A percentile compares a stretch with the other conserved stretches of the same genome.
These are phyloP conservation scores for Hericium alpestre DNA, from an alignment of 768 basidiomycete species.

Conservation along the genomic window DNA sequence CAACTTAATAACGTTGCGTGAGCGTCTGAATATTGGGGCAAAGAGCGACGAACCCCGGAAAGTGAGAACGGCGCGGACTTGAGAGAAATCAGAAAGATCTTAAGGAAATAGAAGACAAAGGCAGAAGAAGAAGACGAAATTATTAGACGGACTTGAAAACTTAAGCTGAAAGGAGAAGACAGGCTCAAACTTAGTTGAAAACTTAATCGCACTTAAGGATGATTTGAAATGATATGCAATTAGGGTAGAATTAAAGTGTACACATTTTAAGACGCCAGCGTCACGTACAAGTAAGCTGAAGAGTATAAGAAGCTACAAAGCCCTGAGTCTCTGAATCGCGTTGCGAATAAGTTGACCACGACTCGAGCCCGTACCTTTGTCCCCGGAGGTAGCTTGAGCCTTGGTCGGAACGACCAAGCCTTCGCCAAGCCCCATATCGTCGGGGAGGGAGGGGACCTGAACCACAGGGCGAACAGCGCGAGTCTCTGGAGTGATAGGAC, in stretches of 20 bases:
- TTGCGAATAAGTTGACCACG: conserved; percentile 24
- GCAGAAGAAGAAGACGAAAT: too few species aligned
- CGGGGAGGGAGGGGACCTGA: not conserved
- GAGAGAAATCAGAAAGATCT: too few species aligned
- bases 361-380: not conserved
- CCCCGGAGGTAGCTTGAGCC: too few species aligned
- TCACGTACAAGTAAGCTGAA: not conserved
- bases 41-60: too few species aligned
- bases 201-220: not conserved
- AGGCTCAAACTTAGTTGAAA: too few species aligned
- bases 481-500: conserved; percentile 13
- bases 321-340: conserved; percentile 29
- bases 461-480: not conserved
- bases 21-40: too few species aligned
- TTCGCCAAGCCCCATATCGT: not conserved
- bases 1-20: too few species aligned
- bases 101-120: too few species aligned
- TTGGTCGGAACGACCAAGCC: not conserved
- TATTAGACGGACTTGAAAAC: too few species aligned
- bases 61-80: too few species aligned
- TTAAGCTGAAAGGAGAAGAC: too few species aligned
- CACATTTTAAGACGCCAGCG: conserved; percentile 1
- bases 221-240: not conserved
- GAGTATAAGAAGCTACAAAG: conserved; percentile 14
- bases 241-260: not conserved